phyloP scores from a whole-genome alignment of 345 rosid genomes.

The Kernera saxatilis region DNA sequence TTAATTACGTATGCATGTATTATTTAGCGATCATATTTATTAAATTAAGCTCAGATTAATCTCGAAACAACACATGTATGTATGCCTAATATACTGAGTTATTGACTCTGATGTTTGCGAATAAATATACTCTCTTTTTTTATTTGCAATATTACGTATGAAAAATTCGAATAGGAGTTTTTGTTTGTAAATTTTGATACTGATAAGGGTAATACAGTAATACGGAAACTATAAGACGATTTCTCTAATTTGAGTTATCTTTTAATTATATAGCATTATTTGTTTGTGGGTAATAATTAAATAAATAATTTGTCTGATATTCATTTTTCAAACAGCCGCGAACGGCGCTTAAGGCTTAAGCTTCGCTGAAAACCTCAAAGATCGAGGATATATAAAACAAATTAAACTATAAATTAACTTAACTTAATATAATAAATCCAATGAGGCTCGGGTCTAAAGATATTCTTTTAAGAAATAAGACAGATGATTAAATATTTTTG shows the following conservation, averaged over 20 bases:
- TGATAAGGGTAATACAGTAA: too few relatives aligned
- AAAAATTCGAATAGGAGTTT: background rate
- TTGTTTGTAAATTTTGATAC: background rate
- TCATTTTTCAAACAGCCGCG: constrained; percentile 23
- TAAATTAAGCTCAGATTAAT: background rate
- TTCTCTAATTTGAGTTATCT: background rate
- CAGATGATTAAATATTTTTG: background rate
- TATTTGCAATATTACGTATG: background rate
- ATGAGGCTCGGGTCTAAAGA: constrained; percentile 6
- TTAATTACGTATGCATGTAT: constrained; percentile 3
- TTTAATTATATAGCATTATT: background rate
- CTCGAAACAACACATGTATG: background rate
- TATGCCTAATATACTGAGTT: background rate
- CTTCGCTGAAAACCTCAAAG: constrained; percentile 32
- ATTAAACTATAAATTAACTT: background rate
- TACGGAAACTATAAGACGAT: background rate
- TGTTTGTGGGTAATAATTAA: constrained; percentile 14
- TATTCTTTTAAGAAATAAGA: background rate
- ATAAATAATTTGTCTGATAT: constrained; percentile 3
- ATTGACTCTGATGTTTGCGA: background rate
- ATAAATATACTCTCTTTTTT: background rate
- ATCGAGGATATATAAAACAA: constrained; percentile 31
- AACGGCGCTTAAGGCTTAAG: constrained; percentile 37
- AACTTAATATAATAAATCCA: background rate
- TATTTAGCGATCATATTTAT: background rate